phyloP scores from a whole-genome alignment of 202 grass and related monocot species.

The Panicum virgatum region DNA sequence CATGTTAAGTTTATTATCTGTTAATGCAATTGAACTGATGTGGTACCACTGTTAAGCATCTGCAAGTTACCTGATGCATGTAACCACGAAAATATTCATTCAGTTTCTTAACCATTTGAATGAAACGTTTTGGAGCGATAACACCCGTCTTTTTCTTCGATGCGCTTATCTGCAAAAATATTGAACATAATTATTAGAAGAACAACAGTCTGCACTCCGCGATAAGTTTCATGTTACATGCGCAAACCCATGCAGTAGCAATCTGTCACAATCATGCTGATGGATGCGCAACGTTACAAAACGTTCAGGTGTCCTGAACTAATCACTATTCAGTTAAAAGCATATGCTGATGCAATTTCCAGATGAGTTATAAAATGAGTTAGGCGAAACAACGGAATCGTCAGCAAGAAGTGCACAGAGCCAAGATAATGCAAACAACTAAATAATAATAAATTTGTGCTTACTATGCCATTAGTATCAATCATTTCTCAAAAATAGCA shows the following conservation, averaged over 20 bases:
- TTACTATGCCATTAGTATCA: not conserved
- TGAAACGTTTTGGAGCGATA: conserved; percentile 83
- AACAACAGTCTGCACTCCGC: not conserved
- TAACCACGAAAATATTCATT: conserved; percentile 82
- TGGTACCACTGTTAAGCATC: conserved; percentile 16
- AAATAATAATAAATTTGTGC: not conserved
- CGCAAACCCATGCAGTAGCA: conserved; percentile 5
- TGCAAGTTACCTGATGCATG: conserved; percentile 80
- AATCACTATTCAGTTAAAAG: not conserved
- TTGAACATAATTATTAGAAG: conserved; percentile 13
- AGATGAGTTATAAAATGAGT: conserved; percentile 1
- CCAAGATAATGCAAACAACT: not conserved
- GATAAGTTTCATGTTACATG: conserved; percentile 2
- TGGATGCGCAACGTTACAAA: not conserved
- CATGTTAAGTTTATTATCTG: conserved; percentile 27
- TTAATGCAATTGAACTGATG: conserved; percentile 2
- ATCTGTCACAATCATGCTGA: not conserved
- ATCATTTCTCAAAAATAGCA: not conserved
- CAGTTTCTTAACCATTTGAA: conserved; percentile 84
- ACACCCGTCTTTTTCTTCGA: conserved; percentile 90
- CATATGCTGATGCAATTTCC: not conserved
- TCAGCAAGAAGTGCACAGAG: not conserved
- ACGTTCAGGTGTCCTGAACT: not conserved
- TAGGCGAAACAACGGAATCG: not conserved
- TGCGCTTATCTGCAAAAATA: conserved; percentile 68